phyloP scores from a whole-genome alignment of 2,329 filamentous ascomycete species.

The Mollisia scopiformis region DNA sequence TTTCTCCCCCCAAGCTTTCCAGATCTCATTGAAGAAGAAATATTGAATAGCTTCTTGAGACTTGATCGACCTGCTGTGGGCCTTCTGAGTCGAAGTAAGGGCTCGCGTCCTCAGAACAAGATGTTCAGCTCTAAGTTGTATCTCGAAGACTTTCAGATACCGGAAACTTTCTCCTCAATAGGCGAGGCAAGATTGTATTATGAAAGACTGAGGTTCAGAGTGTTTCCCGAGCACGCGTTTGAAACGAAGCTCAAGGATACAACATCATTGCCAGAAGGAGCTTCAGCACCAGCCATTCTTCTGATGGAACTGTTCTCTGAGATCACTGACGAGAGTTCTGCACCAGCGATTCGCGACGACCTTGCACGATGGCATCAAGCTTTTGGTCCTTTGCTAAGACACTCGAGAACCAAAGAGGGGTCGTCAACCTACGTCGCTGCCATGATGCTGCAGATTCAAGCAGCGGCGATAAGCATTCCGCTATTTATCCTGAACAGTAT shows the following conservation, averaged over 20 bases:
- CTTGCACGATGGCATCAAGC: background rate
- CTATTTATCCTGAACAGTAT: background rate
- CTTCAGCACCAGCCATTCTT: background rate
- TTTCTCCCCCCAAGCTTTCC: background rate
- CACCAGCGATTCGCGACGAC: background rate
- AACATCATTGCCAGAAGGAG: background rate
- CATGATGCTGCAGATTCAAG: background rate
- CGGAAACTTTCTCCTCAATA: background rate
- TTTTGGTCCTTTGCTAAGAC: background rate
- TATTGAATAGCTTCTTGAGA: constrained; percentile 1
- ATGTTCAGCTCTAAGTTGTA: background rate
- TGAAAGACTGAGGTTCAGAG: constrained; percentile 3
- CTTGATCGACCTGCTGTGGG: constrained; percentile 1
- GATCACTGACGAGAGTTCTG: background rate
- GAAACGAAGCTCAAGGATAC: background rate
- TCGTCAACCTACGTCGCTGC: background rate
- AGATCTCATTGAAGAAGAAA: background rate
- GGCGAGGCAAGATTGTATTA: background rate
- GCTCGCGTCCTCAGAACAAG: background rate
- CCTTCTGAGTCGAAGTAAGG: background rate
- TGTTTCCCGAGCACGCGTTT: constrained; percentile 1
- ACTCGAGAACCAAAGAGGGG: background rate
- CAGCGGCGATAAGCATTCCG: background rate
- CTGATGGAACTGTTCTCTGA: background rate
- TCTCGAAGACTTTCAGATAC: background rate